Evolutionary conservation across 257 asterid species (phyloP).

Genomic region (Nicotiana benthamiana): DNA sequence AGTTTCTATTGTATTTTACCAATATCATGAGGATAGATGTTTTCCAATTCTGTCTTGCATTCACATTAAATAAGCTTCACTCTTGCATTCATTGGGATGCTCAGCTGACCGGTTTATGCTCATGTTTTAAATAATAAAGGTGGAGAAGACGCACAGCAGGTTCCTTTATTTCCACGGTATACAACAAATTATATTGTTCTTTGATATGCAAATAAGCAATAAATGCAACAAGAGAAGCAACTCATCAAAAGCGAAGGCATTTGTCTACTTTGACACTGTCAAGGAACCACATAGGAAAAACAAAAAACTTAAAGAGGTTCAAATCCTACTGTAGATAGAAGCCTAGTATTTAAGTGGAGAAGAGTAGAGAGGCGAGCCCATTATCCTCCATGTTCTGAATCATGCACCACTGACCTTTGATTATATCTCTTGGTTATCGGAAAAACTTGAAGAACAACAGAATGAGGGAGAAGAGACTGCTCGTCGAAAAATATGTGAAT

Average conservation of each 20-base stretch:
- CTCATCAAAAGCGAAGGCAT: neutral
- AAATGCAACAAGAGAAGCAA: neutral
- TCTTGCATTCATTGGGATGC: neutral
- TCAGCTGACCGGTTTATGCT: neutral
- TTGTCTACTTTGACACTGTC: neutral
- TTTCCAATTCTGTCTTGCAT: neutral
- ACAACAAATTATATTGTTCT: neutral
- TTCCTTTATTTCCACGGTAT: neutral
- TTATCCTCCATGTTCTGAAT: no score
- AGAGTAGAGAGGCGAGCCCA: no score
- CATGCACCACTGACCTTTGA: no score
- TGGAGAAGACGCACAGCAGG: neutral
- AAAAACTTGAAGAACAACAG: neutral
- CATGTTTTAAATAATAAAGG: neutral
- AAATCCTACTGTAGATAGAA: no score
- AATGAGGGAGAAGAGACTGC: neutral
- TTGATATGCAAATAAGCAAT: neutral
- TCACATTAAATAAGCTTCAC: neutral
- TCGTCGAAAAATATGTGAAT: neutral
- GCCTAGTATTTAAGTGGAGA: no score
- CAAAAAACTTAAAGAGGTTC: no score
- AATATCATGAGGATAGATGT: neutral
- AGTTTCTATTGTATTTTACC: neutral
- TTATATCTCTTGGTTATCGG: no score
- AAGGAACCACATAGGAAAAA: neutral